Evolutionary conservation across 768 basidiomycete species (phyloP), one percentile per base, ranked within the genome.

Genomic region (Mycena chlorophos): DNA sequence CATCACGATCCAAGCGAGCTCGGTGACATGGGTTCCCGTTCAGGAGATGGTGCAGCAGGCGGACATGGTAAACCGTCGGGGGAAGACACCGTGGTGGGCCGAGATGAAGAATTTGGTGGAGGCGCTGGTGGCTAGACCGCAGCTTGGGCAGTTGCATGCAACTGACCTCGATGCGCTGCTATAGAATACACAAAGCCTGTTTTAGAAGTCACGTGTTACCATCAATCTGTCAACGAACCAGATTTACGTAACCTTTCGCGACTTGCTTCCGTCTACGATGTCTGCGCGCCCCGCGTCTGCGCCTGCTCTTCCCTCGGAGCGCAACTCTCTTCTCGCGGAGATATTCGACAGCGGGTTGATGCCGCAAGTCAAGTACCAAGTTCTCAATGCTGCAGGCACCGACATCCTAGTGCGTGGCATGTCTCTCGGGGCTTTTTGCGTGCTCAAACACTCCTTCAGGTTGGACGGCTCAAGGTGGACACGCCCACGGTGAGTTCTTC

Each of bases 351-450:
- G 66, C 13, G 68, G 69, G n/a, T 58, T 63, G 47, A 73, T 85
- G 55, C 88, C 88, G 31, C 77, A 81, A 38, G 92, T 95, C 45
- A 96, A 96, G 74, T 96, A 92, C 69, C 94, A 95, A 78, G 88
- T 91, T 58, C 84, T 97, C 48, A 86, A 86, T 64, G 85, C 91
- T 60, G 90, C 23, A 25, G 45, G 89, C 2, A 85, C 87, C 68
- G 86, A 93, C 68, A 93, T 95, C 54, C 81, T 95, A 49, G 91
- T 88, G 67, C 66, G 85, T 73, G 40, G 47, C 31, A 30, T 34
- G n/a, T 39, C 30, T 52, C n/a, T 38, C 29, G 26, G 30, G 55
- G 14, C 47, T 51, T 46, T 42, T 25, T 38, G 51, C 48, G 27
- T 27, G 29, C 54, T 55, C 25, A 47, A 49, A 22, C 43, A 49